Evolutionary conservation across 306 rosid genomes (phyloP).

Genomic region (cucumber (Cucumis sativus)): DNA sequence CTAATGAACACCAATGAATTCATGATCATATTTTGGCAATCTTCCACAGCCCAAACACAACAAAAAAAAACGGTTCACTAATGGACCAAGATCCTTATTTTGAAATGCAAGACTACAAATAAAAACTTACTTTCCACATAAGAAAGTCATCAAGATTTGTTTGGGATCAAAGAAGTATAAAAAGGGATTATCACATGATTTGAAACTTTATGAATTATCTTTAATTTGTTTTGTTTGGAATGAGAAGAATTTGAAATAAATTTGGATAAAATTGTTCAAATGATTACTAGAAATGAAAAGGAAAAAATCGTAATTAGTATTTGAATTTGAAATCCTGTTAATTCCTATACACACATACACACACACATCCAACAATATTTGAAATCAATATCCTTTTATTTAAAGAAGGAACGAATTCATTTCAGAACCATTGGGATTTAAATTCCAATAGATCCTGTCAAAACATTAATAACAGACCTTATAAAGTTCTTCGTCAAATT

Average conservation of each 20-base stretch:
- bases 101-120: background rate
- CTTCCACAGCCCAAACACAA: background rate
- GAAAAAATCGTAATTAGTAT: too few relatives aligned
- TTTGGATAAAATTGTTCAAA: background rate
- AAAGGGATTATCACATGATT: background rate
- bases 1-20: background rate
- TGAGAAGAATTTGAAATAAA: background rate
- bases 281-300: background rate
- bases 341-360: too few relatives aligned
- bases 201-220: background rate
- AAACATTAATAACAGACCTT: slow-evolving; percentile 31
- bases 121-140: background rate
- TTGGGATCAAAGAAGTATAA: background rate
- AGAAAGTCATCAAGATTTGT: background rate
- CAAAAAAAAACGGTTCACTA: background rate
- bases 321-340: background rate
- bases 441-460: background rate
- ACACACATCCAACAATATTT: background rate
- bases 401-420: background rate
- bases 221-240: background rate
- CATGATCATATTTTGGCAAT: background rate
- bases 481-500: slow-evolving; percentile 91
- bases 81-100: background rate
- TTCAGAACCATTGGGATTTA: background rate
- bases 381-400: background rate